Evolutionary conservation across 176 grass and related monocot genomes (phyloP), one percentile per base, ranked within the genome.

Genomic region (Musa schizocarpa): DNA sequence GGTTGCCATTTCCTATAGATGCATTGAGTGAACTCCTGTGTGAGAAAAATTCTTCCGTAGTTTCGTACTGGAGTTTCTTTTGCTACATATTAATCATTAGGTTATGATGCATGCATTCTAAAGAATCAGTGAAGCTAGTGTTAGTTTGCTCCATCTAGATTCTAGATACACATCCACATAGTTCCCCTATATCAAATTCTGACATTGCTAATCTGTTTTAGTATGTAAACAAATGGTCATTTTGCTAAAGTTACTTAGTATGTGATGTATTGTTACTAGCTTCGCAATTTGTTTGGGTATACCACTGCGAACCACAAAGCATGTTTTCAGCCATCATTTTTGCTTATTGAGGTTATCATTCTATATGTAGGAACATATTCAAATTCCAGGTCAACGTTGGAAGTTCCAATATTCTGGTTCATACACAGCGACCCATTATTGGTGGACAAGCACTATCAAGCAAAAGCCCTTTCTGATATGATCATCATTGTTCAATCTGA

Each of bases 391-490:
- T 88, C 90, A 80, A 93, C 86, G 19, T 78, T 98, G 59, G 94
- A 98, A 83, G 63, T 98, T 76, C 94, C 94, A 66, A 85, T 98
- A 89, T 93, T 98, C 78, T 93, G 94, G 94, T 98, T 98, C 83
- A 84, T 98, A 82, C 88, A 93, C 75, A 84, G 65, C 77, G 94
- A 98, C 54, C 84, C 85, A 21, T 59, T 98, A 81, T 81, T 93
- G 80, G 49, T 98, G 78, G 94, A 93, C 78, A 98, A 91, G 81
- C 90, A 98, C 82, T 93, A 98, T 77, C 94, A 98, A 74, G 85
- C 94, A 48, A 98, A 93, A 57, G 84, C 94, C 79, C 88, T 98
- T 66, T 79, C 84, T 54, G 89, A 93, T 80, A 93, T 98, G 90
- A 88, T 98, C 53, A 75, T 98, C 43, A 90, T 93, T 80, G 94